These are phyloP conservation scores for Aureobasidium sp. DNA, from an alignment of 2,329 filamentous ascomycete species.

Conservation along the genomic window DNA sequence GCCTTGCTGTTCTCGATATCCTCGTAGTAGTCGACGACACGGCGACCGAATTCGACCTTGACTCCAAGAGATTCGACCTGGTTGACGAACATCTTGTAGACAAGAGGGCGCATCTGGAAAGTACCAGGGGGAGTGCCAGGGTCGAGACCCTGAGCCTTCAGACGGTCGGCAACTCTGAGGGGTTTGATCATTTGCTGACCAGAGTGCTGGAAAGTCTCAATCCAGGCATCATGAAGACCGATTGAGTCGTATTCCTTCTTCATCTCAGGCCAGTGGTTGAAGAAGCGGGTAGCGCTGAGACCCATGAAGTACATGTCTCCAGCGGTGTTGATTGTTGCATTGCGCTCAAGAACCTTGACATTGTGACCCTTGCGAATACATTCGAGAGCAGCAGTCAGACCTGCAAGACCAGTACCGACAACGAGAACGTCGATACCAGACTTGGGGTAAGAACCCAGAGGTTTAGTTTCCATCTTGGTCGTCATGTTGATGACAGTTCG, in stretches of 20 bases:
- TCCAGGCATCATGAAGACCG: constrained; percentile 48
- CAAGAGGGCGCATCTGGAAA: constrained; percentile 50
- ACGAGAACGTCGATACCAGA: constrained; percentile 27
- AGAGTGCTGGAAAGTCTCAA: constrained; percentile 49
- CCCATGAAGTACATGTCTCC: constrained; percentile 58
- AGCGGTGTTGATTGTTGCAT: constrained; percentile 44
- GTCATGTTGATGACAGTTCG: constrained; percentile 15
- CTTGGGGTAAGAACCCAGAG: constrained; percentile 45
- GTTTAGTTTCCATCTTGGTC: constrained; percentile 31
- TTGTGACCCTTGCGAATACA: constrained; percentile 28
- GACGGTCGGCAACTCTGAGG: constrained; percentile 44
- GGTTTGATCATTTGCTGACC: constrained; percentile 44
- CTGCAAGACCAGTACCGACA: constrained; percentile 27
- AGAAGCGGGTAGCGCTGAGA: constrained; percentile 47
- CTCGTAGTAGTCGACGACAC: constrained; percentile 40
- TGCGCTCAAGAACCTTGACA: constrained; percentile 28
- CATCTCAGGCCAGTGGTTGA: constrained; percentile 51
- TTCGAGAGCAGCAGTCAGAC: constrained; percentile 27
- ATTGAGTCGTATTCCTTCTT: constrained; percentile 45
- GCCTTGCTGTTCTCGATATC: constrained; percentile 27
- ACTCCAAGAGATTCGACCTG: constrained; percentile 42
- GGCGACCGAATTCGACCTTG: constrained; percentile 35
- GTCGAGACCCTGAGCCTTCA: constrained; percentile 38
- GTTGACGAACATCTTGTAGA: constrained; percentile 49
- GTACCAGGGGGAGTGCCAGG: constrained; percentile 46